phyloP scores from a whole-genome alignment of 2,329 filamentous ascomycete species.

The Malbranchea cinnamomea region DNA sequence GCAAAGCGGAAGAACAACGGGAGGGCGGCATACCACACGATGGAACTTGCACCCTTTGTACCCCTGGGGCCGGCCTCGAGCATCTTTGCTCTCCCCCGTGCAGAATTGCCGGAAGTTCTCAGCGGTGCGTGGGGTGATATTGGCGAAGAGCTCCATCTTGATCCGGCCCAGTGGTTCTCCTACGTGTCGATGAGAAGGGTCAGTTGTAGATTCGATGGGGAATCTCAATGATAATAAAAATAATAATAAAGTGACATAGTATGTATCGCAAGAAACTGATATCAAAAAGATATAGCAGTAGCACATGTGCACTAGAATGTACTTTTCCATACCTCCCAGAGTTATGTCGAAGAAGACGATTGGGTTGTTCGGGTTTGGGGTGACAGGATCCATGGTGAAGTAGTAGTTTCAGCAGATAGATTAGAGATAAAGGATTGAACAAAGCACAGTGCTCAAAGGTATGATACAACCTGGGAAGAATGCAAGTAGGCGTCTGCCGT shows the following conservation, averaged over 20 bases:
- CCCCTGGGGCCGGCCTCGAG: conserved; percentile 63
- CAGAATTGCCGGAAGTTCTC: conserved; percentile 98
- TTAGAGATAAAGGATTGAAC: no score
- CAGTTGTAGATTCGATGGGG: no score
- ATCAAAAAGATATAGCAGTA: background rate
- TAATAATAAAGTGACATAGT: conserved; percentile 2
- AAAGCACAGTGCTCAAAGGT: no score
- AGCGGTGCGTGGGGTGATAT: conserved; percentile 71
- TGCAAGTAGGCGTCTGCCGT: no score
- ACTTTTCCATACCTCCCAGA: conserved; percentile 30
- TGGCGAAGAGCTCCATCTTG: conserved; percentile 78
- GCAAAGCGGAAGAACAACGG: no score
- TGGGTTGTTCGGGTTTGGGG: conserved; percentile 19
- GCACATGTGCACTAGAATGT: background rate
- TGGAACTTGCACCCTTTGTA: conserved; percentile 95
- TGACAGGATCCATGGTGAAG: background rate
- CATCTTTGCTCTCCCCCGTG: conserved; percentile 77
- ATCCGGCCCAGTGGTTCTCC: conserved; percentile 76
- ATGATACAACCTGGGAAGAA: no score
- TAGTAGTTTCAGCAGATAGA: no score
- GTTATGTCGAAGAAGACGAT: conserved; percentile 36
- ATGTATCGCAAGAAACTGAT: background rate
- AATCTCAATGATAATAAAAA: no score
- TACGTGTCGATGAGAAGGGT: conserved; percentile 21
- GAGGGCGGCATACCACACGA: conserved; percentile 53